phyloP scores from a whole-genome alignment of 129 eudicot genomes.

The Dittrichia graveolens region DNA sequence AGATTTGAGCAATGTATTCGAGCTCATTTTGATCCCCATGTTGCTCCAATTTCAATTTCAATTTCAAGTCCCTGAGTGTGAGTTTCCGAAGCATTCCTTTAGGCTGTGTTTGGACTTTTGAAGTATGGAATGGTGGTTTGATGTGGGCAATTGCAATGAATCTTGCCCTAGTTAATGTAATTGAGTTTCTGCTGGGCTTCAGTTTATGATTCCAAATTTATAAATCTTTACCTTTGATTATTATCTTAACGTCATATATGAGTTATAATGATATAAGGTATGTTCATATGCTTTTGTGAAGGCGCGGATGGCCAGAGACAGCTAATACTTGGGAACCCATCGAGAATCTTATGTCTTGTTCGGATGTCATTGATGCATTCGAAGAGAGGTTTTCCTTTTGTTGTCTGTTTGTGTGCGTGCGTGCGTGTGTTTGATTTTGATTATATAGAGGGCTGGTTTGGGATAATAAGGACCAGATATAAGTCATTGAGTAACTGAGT shows the following conservation, averaged over 20 bases:
- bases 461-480: slow-evolving; percentile 12
- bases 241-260: neutral
- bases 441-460: slow-evolving; percentile 20
- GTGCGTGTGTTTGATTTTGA: slow-evolving; percentile 9
- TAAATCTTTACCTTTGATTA: neutral
- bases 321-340: slow-evolving; percentile 92
- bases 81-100: neutral
- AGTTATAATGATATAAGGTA: slow-evolving; percentile 3
- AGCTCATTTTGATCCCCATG: slow-evolving; percentile 12
- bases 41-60: neutral
- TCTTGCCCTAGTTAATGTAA: neutral
- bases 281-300: slow-evolving; percentile 33
- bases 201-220: neutral
- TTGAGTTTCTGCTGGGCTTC: neutral
- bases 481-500: neutral
- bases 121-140: neutral
- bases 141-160: too few species aligned
- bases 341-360: slow-evolving; percentile 64
- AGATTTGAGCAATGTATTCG: neutral
- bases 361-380: slow-evolving; percentile 48
- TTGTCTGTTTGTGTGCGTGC: slow-evolving; percentile 1
- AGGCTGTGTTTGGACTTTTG: neutral
- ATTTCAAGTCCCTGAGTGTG: neutral
- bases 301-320: slow-evolving; percentile 98
- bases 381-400: slow-evolving; percentile 30